Evolutionary conservation across 2,329 filamentous ascomycete genomes (phyloP).

Genomic region (Microcera coccophila): DNA sequence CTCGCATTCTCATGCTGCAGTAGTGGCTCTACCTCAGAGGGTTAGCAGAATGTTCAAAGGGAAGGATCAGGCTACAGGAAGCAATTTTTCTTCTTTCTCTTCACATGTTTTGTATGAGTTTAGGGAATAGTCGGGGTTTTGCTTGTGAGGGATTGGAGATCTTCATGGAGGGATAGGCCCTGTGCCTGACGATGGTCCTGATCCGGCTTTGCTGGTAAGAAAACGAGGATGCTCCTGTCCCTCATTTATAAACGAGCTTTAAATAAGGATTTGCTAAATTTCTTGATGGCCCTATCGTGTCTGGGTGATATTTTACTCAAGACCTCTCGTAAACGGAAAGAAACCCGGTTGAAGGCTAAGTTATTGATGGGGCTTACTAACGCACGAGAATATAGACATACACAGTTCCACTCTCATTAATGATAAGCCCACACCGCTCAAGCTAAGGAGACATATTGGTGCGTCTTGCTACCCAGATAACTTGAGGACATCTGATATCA

Average conservation of each 20-base stretch:
- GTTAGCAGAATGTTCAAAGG: background rate
- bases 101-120: slow-evolving; percentile 26
- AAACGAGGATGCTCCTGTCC: slow-evolving; percentile 15
- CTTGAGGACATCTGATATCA: too few species aligned
- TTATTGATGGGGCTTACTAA: too few species aligned
- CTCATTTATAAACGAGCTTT: slow-evolving; percentile 24
- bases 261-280: slow-evolving; percentile 17
- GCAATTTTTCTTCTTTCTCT: slow-evolving; percentile 12
- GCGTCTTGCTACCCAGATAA: too few species aligned
- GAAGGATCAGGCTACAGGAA: slow-evolving; percentile 1
- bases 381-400: too few species aligned
- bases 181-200: slow-evolving; percentile 5
- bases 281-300: background rate
- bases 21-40: background rate
- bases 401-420: too few species aligned
- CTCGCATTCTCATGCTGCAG: background rate
- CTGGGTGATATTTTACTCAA: too few species aligned
- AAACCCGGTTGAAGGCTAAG: background rate
- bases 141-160: slow-evolving; percentile 15
- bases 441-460: too few species aligned
- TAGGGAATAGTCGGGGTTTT: slow-evolving; percentile 21
- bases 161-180: slow-evolving; percentile 13
- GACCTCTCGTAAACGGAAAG: too few species aligned
- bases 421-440: too few species aligned
- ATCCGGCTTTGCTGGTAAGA: slow-evolving; percentile 17